A percentile compares a stretch with the other conserved stretches of the same genome.
Conservation (phyloP, 2,329 filamentous ascomycete genomes). For the Cladosporium colombiae region DNA sequence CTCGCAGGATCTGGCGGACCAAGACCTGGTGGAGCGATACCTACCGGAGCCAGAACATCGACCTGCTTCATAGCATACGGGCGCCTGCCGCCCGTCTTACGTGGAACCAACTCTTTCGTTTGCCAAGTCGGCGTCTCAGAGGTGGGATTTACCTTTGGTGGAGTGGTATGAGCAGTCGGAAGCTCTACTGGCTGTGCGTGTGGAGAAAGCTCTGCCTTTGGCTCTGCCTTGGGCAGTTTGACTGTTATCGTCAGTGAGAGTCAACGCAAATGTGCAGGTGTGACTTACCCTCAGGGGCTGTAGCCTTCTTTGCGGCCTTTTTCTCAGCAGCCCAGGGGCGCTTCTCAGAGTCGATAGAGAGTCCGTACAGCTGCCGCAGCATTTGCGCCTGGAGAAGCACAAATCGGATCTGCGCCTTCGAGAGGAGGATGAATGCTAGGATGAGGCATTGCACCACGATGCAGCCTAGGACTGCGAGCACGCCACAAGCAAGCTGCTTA, state of each 20-base stretch:
- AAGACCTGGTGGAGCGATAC: neutral
- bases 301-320: neutral
- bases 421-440: neutral
- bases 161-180: neutral
- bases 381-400: neutral
- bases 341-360: neutral
- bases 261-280: neutral
- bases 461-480: constrained; percentile 6
- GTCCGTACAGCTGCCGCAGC: neutral
- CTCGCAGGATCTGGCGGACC: neutral
- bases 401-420: neutral
- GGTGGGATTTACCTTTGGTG: neutral
- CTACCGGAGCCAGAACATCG: neutral
- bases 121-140: neutral
- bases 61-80: constrained; percentile 9
- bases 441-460: constrained; percentile 6
- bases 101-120: neutral
- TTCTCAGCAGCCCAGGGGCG: neutral
- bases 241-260: neutral
- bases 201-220: neutral
- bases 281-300: neutral
- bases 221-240: neutral
- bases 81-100: neutral
- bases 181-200: neutral
- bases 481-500: neutral